Conservation (phyloP, 2,329 filamentous ascomycete genomes). For the Colletotrichum tabaci region DNA sequence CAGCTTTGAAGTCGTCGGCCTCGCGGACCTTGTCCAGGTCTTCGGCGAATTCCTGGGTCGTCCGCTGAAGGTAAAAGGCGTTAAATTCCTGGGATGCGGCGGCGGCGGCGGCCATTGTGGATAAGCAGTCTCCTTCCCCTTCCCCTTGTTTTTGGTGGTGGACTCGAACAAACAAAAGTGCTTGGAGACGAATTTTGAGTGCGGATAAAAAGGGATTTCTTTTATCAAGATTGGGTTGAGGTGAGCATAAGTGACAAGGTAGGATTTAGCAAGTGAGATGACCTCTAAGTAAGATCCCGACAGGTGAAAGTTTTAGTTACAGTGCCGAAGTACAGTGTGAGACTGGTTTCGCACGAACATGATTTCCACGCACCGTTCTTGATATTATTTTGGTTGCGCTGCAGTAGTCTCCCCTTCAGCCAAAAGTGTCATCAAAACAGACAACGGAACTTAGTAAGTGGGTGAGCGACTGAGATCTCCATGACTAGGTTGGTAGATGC, state of each 20-base stretch:
- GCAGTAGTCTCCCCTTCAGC: too few species aligned
- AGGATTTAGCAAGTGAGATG: not conserved
- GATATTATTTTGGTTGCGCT: too few species aligned
- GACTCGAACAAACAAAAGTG: not conserved
- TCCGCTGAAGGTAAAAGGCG: constrained; percentile 78
- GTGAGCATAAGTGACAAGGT: not conserved
- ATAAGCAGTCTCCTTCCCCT: not conserved
- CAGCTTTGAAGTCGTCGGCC: constrained; percentile 79
- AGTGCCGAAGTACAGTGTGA: not conserved
- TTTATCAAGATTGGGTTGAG: not conserved
- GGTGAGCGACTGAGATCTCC: too few species aligned
- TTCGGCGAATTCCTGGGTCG: constrained; percentile 79
- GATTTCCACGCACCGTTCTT: too few species aligned
- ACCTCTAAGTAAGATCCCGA: not conserved
- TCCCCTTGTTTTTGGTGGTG: not conserved
- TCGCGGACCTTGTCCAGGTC: constrained; percentile 79
- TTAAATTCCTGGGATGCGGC: constrained; percentile 62
- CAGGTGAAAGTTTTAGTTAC: constrained; percentile 31
- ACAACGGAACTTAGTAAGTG: too few species aligned
- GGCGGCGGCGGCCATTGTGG: constrained; percentile 12
- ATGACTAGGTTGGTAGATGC: too few species aligned
- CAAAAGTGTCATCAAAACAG: too few species aligned
- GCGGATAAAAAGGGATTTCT: not conserved
- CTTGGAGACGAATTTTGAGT: not conserved
- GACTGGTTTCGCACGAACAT: rapidly evolving